A percentile compares a stretch with the other conserved stretches of the same genome.
Evolutionary conservation across 129 eudicot species (phyloP).

Genomic region (Oenanthe sinensis): DNA sequence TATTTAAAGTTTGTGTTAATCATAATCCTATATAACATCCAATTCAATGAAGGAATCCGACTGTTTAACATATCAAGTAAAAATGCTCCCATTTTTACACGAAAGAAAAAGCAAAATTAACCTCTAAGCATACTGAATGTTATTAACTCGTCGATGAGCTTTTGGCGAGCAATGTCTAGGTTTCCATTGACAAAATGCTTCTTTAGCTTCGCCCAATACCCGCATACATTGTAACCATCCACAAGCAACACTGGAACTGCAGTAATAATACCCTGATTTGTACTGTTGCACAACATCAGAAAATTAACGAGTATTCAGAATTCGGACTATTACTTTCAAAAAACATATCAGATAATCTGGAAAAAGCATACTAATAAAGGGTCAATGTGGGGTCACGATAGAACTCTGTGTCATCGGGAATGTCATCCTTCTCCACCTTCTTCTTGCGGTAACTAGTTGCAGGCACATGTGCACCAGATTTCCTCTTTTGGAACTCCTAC

Average conservation of each 20-base stretch:
- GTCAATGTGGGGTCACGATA: slow-evolving; percentile 74
- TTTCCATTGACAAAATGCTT: slow-evolving; percentile 77
- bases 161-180: slow-evolving; percentile 86
- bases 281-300: slow-evolving; percentile 39
- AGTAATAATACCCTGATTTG: slow-evolving; percentile 56
- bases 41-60: background rate
- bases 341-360: slow-evolving; percentile 2
- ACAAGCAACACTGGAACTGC: slow-evolving; percentile 87
- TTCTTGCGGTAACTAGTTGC: slow-evolving; percentile 83
- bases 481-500: slow-evolving; percentile 74
- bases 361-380: slow-evolving; percentile 52
- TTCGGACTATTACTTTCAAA: background rate
- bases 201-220: slow-evolving; percentile 92
- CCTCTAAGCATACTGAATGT: slow-evolving; percentile 83
- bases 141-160: slow-evolving; percentile 76
- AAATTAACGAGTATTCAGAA: slow-evolving; percentile 8
- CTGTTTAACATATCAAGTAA: background rate
- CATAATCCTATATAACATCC: background rate
- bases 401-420: slow-evolving; percentile 59
- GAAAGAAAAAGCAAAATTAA: slow-evolving; percentile 24
- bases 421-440: slow-evolving; percentile 80
- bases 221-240: slow-evolving; percentile 96
- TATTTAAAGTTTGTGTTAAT: background rate
- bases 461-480: slow-evolving; percentile 54
- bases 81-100: background rate